Evolutionary conservation across 345 rosid genomes (phyloP).

Genomic region (Eucalyptus coolabah): DNA sequence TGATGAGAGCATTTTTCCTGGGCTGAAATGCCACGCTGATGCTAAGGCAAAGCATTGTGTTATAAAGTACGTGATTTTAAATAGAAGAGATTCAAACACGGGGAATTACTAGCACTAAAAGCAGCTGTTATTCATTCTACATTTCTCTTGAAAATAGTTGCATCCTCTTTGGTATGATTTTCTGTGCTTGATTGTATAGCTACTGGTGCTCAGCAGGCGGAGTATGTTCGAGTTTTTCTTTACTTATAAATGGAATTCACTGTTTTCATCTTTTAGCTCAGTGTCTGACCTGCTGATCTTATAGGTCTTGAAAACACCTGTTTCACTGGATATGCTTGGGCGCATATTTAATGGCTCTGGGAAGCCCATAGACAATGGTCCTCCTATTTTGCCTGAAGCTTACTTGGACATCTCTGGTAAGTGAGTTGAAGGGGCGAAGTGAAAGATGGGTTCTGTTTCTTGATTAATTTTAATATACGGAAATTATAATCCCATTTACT

Average conservation of each 20-base stretch:
- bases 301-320: slow-evolving; percentile 87
- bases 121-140: neutral
- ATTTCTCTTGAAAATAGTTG: neutral
- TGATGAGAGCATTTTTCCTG: neutral
- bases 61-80: neutral
- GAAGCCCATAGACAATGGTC: slow-evolving; percentile 94
- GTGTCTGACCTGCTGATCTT: neutral
- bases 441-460: neutral
- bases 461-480: neutral
- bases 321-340: slow-evolving; percentile 94
- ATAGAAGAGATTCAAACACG: neutral
- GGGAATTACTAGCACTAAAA: neutral
- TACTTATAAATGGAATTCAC: neutral
- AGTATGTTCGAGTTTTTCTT: neutral
- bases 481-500: neutral
- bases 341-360: slow-evolving; percentile 97
- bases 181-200: neutral
- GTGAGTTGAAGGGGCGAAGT: neutral
- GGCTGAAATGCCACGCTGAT: neutral
- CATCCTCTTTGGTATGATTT: neutral
- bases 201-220: neutral
- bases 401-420: slow-evolving; percentile 92
- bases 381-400: slow-evolving; percentile 88
- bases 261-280: neutral
- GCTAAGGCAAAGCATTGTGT: neutral